A percentile compares a stretch with the other conserved stretches of the same genome.
Evolutionary conservation across 768 basidiomycete genomes (phyloP).

Genomic region (Mycena kentingensis): DNA sequence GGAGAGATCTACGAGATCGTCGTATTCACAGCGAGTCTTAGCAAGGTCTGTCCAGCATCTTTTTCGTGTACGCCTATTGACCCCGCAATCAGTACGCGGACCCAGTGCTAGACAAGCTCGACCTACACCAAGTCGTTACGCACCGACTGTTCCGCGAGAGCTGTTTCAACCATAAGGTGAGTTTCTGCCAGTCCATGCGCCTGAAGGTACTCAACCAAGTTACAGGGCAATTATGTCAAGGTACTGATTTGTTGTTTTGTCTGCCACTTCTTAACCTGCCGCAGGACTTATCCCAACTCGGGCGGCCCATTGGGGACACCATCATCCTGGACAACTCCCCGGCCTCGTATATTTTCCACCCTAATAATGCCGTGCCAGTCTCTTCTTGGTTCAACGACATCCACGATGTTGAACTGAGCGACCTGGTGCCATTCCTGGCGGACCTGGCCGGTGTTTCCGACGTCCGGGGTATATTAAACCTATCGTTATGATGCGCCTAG

Average conservation of each 20-base stretch:
- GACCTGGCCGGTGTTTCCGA: slow-evolving; percentile 87
- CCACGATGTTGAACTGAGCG: slow-evolving; percentile 96
- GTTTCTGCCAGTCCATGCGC: no score
- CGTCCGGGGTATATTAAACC: slow-evolving; percentile 89
- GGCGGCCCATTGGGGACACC: slow-evolving; percentile 88
- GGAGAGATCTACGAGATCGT: slow-evolving; percentile 98
- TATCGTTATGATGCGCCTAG: slow-evolving; percentile 57
- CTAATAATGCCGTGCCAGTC: slow-evolving; percentile 98
- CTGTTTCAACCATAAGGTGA: slow-evolving; percentile 99
- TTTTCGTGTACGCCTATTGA: slow-evolving; percentile 3
- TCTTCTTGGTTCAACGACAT: slow-evolving; percentile 99
- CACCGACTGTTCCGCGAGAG: slow-evolving; percentile 97
- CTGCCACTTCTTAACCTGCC: slow-evolving; percentile 1
- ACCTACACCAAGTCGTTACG: slow-evolving; percentile 86
- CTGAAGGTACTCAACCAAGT: no score
- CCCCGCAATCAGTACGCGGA: slow-evolving; percentile 80
- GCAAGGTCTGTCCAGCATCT: slow-evolving; percentile 66
- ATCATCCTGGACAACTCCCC: slow-evolving; percentile 99
- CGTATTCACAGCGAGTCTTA: slow-evolving; percentile 95
- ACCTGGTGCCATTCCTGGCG: slow-evolving; percentile 90
- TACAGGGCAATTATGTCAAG: slow-evolving; percentile 99
- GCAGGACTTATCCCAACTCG: slow-evolving; percentile 97
- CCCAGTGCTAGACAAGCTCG: slow-evolving; percentile 96
- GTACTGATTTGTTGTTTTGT: slow-evolving; percentile 41
- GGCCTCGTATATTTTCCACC: slow-evolving; percentile 98